Conservation (phyloP, 1,284 basidiomycete species). For the Sanguinoderma infundibulare region DNA sequence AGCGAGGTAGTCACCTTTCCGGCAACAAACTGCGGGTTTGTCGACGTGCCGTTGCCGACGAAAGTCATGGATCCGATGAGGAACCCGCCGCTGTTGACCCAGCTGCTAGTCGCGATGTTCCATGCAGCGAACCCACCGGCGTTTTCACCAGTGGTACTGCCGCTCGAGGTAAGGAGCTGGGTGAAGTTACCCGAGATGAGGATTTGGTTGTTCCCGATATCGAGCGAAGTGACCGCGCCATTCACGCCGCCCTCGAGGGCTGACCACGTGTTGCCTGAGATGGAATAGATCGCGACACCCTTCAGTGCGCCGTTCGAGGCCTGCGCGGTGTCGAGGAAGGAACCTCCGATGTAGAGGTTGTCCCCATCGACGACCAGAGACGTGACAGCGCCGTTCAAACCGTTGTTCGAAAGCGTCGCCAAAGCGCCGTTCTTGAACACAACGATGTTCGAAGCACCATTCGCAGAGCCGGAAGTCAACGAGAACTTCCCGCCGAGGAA, state of each 20-base stretch:
- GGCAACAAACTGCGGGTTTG: constrained; percentile 61
- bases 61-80: constrained; percentile 77
- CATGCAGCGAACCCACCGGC: constrained; percentile 80
- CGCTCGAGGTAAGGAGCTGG: constrained; percentile 46
- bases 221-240: constrained; percentile 71
- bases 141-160: constrained; percentile 40
- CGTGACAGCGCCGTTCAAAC: constrained; percentile 79
- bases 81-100: constrained; percentile 79
- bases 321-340: constrained; percentile 75
- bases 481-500: constrained; percentile 85
- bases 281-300: constrained; percentile 80
- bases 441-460: constrained; percentile 74
- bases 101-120: constrained; percentile 65
- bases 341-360: constrained; percentile 83
- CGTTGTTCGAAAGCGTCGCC: constrained; percentile 57
- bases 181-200: constrained; percentile 83
- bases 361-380: constrained; percentile 64
- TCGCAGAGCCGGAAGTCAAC: constrained; percentile 58
- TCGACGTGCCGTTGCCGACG: constrained; percentile 62
- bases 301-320: constrained; percentile 58
- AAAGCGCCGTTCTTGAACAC: constrained; percentile 68
- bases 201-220: constrained; percentile 55
- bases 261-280: constrained; percentile 70
- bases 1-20: constrained; percentile 62
- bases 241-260: constrained; percentile 79